phyloP scores from a whole-genome alignment of 805 yeast genomes.

The Wickerhamomyces queroliae region DNA sequence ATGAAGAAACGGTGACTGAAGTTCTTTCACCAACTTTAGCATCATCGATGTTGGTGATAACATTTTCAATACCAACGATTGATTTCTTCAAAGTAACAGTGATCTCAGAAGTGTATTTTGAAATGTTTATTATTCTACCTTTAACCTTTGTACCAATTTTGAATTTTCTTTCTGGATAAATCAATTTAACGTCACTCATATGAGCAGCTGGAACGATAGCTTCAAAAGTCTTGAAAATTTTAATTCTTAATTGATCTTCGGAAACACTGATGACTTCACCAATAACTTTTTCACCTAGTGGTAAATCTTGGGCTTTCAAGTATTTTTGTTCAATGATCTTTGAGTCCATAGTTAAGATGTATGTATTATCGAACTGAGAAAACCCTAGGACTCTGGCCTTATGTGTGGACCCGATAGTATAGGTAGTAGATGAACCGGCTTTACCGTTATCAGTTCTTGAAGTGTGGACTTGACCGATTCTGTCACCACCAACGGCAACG shows the following conservation, averaged over 20 bases:
- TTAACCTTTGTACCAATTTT: slow-evolving; percentile 77
- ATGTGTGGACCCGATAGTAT: slow-evolving; percentile 59
- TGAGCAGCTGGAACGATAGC: slow-evolving; percentile 74
- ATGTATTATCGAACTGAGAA: slow-evolving; percentile 59
- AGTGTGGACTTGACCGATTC: slow-evolving; percentile 70
- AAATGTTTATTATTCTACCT: slow-evolving; percentile 59
- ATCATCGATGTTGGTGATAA: slow-evolving; percentile 40
- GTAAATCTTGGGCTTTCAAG: slow-evolving; percentile 65
- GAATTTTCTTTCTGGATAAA: slow-evolving; percentile 89
- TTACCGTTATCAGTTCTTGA: slow-evolving; percentile 55
- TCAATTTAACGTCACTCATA: slow-evolving; percentile 76
- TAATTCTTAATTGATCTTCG: slow-evolving; percentile 63
- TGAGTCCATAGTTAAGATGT: slow-evolving; percentile 65
- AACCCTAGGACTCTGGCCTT: slow-evolving; percentile 74
- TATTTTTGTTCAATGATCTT: slow-evolving; percentile 57
- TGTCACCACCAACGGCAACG: slow-evolving; percentile 49
- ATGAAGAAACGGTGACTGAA: slow-evolving; percentile 66
- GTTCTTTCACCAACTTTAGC: slow-evolving; percentile 52
- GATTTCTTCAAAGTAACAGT: slow-evolving; percentile 78
- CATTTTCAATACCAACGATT: slow-evolving; percentile 48
- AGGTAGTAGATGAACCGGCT: slow-evolving; percentile 37
- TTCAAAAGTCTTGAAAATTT: slow-evolving; percentile 57
- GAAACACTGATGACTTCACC: slow-evolving; percentile 50
- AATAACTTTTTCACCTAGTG: slow-evolving; percentile 60
- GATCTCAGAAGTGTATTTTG: slow-evolving; percentile 40